Base-by-base conservation (phyloP, 805 yeast species). In the Pichia sporocuriosa region DNA sequence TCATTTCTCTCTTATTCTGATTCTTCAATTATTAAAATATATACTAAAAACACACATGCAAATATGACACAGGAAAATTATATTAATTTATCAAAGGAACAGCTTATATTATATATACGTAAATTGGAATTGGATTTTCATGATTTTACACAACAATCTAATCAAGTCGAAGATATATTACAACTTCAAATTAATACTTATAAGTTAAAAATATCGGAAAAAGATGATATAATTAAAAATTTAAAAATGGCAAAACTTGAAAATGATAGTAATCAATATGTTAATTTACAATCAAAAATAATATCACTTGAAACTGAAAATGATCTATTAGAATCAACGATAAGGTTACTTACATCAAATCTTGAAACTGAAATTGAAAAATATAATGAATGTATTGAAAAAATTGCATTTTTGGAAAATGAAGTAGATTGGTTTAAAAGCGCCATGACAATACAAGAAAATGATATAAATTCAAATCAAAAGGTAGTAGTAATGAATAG, bases 391-490 rank as follows among this genome's bases (percentile, higher is more conserved):
- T 40, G 44, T 23, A 29, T 58, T 8, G 63, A 59, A 39, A 43
- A 35, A 24, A 32, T 55, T 27, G 59, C 62, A 4, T 26, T 46
- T 16, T 36, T 54, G 32, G 62, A 58, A 39, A 48, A 48, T 39
- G 58, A 57, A 23, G 10, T 40, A 12, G 39, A 31, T 7, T 19
- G 36, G 13, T 23, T 32, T 6, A 36, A 37, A 20, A 13, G 17
- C 3, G 12, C 23, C 13, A 20, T 25, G 21, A 26, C 29, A 19
- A 11, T n/a, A 3, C 15, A 17, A 21, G 11, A 28, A 6, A 16
- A 17, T 5, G 13, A 13, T 8, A 15, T 21, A 13, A 4, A 5
- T 10, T 16, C 12, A 22, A 20, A 15, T 23, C 15, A 15, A 16
- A n/a, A 10, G 17, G 10, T 22, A 10, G 22, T 9, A 19, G 22